These are phyloP conservation scores for Cytospora schulzeri DNA, from an alignment of 2,329 filamentous ascomycete species.

Conservation along the genomic window DNA sequence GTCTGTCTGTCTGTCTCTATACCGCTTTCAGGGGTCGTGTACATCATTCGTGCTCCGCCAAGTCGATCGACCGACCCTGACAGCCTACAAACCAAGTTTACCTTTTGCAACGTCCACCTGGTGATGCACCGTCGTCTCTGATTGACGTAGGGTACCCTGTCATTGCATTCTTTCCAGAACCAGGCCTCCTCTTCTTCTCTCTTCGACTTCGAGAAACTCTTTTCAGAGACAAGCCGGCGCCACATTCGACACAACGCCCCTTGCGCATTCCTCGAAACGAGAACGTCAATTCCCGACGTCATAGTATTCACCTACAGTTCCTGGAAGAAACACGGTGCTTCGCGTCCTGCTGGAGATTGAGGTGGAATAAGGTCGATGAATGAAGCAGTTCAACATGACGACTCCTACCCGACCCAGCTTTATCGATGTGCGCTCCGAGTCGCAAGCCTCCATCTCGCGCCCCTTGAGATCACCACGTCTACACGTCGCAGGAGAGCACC, in stretches of 20 bases:
- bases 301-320: constrained; percentile 16
- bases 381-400: constrained; percentile 47
- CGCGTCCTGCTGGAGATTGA: not conserved
- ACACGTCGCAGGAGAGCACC: constrained; percentile 77
- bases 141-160: constrained; percentile 14
- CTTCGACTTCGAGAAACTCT: constrained; percentile 3
- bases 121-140: constrained; percentile 3
- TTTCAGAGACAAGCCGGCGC: constrained; percentile 4
- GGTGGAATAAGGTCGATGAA: constrained; percentile 22
- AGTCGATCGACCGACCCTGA: constrained; percentile 8
- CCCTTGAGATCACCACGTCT: constrained; percentile 73
- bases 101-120: constrained; percentile 8
- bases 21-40: constrained; percentile 13
- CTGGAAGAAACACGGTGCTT: constrained; percentile 11
- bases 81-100: constrained; percentile 12
- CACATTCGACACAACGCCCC: constrained; percentile 12
- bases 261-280: constrained; percentile 20
- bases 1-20: constrained; percentile 7
- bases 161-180: not conserved
- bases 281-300: constrained; percentile 20
- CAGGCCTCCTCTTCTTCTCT: not conserved
- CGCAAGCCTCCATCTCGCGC: constrained; percentile 55
- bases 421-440: constrained; percentile 62
- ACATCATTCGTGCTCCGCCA: constrained; percentile 23
- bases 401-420: constrained; percentile 53